Evolutionary conservation across 2,329 filamentous ascomycete species (phyloP).

Genomic region (Rhexocercosporidium sp.): DNA sequence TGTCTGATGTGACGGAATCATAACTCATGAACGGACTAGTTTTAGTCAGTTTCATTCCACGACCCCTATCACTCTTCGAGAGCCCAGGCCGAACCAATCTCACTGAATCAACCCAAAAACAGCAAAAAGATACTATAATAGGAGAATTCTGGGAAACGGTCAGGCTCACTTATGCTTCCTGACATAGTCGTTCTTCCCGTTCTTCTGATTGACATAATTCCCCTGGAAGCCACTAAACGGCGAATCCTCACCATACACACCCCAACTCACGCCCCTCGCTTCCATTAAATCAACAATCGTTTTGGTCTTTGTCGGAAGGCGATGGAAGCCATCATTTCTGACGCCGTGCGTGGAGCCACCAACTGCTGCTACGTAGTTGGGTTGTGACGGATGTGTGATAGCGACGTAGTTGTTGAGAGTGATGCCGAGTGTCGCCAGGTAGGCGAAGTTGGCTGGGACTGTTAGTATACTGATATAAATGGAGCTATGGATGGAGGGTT

Average conservation of each 20-base stretch:
- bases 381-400: slow-evolving; percentile 74
- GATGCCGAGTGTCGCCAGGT: slow-evolving; percentile 64
- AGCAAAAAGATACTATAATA: too few species aligned
- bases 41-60: not conserved
- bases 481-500: not conserved
- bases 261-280: slow-evolving; percentile 57
- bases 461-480: not conserved
- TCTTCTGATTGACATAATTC: slow-evolving; percentile 68
- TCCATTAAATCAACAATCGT: slow-evolving; percentile 57
- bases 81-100: not conserved
- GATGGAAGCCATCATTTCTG: slow-evolving; percentile 66
- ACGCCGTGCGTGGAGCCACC: slow-evolving; percentile 74
- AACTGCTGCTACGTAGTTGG: slow-evolving; percentile 74
- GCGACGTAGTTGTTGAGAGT: slow-evolving; percentile 64
- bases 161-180: slow-evolving; percentile 74
- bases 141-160: too few species aligned
- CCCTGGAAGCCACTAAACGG: slow-evolving; percentile 77
- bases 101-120: too few species aligned
- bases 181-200: slow-evolving; percentile 74
- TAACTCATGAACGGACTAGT: slow-evolving; percentile 60
- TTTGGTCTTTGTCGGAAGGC: slow-evolving; percentile 62
- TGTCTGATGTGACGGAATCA: slow-evolving; percentile 63
- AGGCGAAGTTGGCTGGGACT: slow-evolving; percentile 51
- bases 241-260: slow-evolving; percentile 76
- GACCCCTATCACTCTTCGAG: not conserved